Evolutionary conservation across 1,139 yeast species (phyloP), one percentile per base, ranked within the genome.

Genomic region (Scheffersomyces lignicola): DNA sequence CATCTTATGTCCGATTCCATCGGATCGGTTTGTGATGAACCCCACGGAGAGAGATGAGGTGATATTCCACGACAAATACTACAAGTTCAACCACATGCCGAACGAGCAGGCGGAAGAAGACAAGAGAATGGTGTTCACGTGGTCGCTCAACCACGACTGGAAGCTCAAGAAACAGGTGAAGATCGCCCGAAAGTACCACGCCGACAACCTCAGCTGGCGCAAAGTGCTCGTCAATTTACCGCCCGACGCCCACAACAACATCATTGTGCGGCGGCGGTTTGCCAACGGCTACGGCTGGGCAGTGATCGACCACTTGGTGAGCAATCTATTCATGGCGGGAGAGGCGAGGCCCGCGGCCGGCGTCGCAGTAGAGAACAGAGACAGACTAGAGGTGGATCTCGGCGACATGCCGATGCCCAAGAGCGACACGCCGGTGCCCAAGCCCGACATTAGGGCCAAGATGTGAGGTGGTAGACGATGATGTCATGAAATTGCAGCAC

Each of bases 281-380:
- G 80, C 95, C 7, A 92, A 92, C 62, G 95, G 96, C 0, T 90
- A 83, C 59, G 99, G 99, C 2, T 90, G 97, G 96, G 88, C 85
- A 1, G 96, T 89, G 0, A 68, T 92, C 20, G 88, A 84, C 40
- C 64, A 60, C 37, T 36, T 62, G 17, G 56, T 63, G 38, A 49
- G 45, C 8, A 45, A 43, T 23, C 38, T 45, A 26, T 43, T 41
- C 32, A 33, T 33, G 24, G 15, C 27, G 27, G 25, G 20, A 4
- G 21, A 21, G 5, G 27, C 25, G 12, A 11, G n/a, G 8, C 14
- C 4, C 14, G 7, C 8, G 8, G 36, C 2, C 5, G 14, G n/a
- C n/a, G n/a, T n/a, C n/a, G n/a, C n/a, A n/a, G n/a, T n/a, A n/a
- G n/a, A n/a, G n/a, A n/a, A n/a, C n/a, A n/a, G n/a, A n/a, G n/a